phyloP scores from a whole-genome alignment of 805 yeast species.

The Lipomyces mesembrius region DNA sequence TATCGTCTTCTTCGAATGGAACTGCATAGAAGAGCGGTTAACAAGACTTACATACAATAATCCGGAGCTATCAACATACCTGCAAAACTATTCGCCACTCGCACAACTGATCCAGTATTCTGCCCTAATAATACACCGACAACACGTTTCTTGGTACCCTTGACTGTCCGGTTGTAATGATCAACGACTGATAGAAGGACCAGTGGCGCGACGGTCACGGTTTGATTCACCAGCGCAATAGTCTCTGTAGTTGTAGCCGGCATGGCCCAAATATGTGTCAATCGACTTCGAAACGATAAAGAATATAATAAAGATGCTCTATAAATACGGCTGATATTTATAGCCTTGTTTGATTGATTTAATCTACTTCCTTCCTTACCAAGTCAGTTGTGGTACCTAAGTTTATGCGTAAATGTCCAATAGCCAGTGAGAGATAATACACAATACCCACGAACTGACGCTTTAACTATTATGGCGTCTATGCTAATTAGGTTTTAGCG shows the following conservation, averaged over 20 bases:
- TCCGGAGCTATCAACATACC: slow-evolving; percentile 40
- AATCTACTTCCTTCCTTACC: neutral
- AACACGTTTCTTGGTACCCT: slow-evolving; percentile 75
- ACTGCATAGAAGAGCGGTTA: slow-evolving; percentile 42
- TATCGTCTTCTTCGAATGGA: slow-evolving; percentile 97
- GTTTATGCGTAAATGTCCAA: neutral
- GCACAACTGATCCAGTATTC: slow-evolving; percentile 57
- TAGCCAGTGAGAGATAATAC: neutral
- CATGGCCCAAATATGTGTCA: slow-evolving; percentile 13
- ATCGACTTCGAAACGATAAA: neutral
- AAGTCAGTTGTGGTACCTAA: neutral
- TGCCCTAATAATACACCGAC: slow-evolving; percentile 95
- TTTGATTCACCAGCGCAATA: slow-evolving; percentile 27
- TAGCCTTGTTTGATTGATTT: neutral
- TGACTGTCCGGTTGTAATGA: slow-evolving; percentile 87
- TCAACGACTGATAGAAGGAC: slow-evolving; percentile 93
- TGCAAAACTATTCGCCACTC: slow-evolving; percentile 91
- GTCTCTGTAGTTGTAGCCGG: slow-evolving; percentile 37
- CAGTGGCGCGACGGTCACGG: slow-evolving; percentile 92
- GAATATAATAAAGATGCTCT: neutral
- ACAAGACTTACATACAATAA: neutral
- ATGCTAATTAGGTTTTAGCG: too few relatives aligned
- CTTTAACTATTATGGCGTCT: too few relatives aligned
- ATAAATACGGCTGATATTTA: neutral
- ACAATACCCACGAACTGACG: neutral